A percentile compares a stretch with the other conserved stretches of the same genome.
phyloP scores from a whole-genome alignment of 495 filamentous ascomycete species.

The Lindgomyces ingoldianus region DNA sequence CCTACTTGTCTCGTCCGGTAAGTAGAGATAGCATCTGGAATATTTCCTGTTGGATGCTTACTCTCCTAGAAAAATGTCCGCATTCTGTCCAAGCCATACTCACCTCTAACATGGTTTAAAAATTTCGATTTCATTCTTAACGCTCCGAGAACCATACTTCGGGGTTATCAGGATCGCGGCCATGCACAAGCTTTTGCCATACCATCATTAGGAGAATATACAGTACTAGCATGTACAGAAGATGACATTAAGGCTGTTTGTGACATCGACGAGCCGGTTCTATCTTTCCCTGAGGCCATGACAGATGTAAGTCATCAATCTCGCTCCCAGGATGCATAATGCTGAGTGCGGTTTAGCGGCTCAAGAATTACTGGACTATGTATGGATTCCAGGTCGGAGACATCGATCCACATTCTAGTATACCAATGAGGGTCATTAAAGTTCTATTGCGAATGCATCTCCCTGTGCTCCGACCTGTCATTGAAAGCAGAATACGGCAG shows the following conservation, averaged over 20 bases:
- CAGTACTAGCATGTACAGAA: background rate
- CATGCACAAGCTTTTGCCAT: background rate
- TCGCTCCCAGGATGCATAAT: slow-evolving; percentile 1
- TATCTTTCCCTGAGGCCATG: slow-evolving; percentile 8
- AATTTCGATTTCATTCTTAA: no score
- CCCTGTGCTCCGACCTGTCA: background rate
- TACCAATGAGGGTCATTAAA: background rate
- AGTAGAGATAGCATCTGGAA: no score
- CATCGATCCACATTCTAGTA: slow-evolving; percentile 8
- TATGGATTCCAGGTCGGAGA: slow-evolving; percentile 11
- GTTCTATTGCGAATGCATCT: slow-evolving; percentile 4
- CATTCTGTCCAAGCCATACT: no score
- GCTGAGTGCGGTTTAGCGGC: background rate
- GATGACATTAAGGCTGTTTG: background rate
- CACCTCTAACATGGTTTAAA: no score
- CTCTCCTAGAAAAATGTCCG: no score
- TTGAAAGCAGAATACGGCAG: no score
- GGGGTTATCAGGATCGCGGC: no score
- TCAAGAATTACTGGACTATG: slow-evolving; percentile 14
- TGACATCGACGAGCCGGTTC: background rate
- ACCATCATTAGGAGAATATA: background rate
- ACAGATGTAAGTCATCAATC: slow-evolving; percentile 1
- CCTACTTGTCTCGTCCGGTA: no score
- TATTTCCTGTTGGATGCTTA: no score
- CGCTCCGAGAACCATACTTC: no score